Conservation (phyloP, 192 early-diverging fungal genomes). For the Cladochytrium replicatum region DNA sequence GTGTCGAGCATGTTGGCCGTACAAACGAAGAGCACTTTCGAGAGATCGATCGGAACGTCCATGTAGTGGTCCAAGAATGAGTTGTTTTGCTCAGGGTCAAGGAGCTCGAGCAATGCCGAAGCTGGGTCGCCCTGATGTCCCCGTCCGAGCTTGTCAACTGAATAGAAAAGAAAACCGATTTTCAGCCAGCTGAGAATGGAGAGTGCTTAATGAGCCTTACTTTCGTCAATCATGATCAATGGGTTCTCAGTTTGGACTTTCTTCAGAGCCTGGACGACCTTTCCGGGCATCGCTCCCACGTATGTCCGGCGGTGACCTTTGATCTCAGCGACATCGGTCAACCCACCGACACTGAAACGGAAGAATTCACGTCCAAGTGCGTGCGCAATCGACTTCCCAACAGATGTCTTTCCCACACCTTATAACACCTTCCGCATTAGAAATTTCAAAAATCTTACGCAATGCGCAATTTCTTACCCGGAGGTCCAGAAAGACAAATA, state of each 20-base stretch:
- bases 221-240: constrained; percentile 93
- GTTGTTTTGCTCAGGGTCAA: constrained; percentile 96
- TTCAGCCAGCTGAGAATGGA: not conserved
- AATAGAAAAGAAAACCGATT: constrained; percentile 1
- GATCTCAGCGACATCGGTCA: constrained; percentile 98
- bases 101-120: constrained; percentile 87
- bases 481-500: constrained; percentile 95
- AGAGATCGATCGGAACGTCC: constrained; percentile 96
- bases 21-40: constrained; percentile 97
- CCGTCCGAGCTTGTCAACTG: constrained; percentile 92
- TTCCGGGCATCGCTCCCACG: constrained; percentile 99
- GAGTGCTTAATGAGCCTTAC: constrained; percentile 10
- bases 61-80: constrained; percentile 99
- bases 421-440: not conserved
- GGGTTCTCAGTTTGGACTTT: constrained; percentile 99
- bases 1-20: constrained; percentile 97
- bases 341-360: constrained; percentile 92
- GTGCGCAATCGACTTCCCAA: constrained; percentile 95
- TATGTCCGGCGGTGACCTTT: constrained; percentile 98
- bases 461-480: constrained; percentile 39
- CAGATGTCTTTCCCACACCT: constrained; percentile 94
- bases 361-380: constrained; percentile 91
- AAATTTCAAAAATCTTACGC: constrained; percentile 2
- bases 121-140: constrained; percentile 98
- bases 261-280: constrained; percentile 96